Evolutionary conservation across 768 basidiomycete genomes (phyloP), one percentile per base, ranked within the genome.

Genomic region (Tephrocybe sp.): DNA sequence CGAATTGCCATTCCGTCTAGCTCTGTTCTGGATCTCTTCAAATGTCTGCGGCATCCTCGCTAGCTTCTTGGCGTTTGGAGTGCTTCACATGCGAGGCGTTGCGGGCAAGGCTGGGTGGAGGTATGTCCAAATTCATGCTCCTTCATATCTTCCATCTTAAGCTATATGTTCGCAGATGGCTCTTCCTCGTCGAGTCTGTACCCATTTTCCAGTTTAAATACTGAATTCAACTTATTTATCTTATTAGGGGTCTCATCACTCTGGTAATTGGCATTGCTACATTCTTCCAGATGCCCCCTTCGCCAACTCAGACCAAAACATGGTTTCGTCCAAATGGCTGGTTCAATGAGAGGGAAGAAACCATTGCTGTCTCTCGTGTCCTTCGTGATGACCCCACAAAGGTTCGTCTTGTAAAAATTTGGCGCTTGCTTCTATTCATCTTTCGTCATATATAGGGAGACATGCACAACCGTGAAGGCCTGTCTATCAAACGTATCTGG

Each of bases 391-490:
- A 85, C 59, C 83, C 83, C 3, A 73, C 75, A 8, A 84, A 83
- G 67, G 78, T 72, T 16, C 2, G 56, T 54, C 1, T 16, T 26
- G 13, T 30, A n/a, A 2, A 12, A 1, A 32, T 6, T 9, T 25
- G 0, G 13, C n/a, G 5, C 18, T 11, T 21, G 18, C n/a, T 40
- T 19, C 25, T 38, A 12, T 42, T 21, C 3, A 28, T 19, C 19
- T 5, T 37, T n/a, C 16, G n/a, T n/a, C 8, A 21, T 18, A 31
- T 16, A 18, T 37, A 80, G 76, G 78, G 78, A 1, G 82, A 83
- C 50, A 84, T 87, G 86, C 84, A 85, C 64, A 87, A 87, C 52
- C 78, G 86, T 32, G 77, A 87, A 64, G 82, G 77, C 0, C 58
- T 87, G 13, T 70, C 76, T 0, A 27, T 73, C 4, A 71, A 68